phyloP scores from a whole-genome alignment of 768 basidiomycete species.

The Leucosporidium creatinivorum region DNA sequence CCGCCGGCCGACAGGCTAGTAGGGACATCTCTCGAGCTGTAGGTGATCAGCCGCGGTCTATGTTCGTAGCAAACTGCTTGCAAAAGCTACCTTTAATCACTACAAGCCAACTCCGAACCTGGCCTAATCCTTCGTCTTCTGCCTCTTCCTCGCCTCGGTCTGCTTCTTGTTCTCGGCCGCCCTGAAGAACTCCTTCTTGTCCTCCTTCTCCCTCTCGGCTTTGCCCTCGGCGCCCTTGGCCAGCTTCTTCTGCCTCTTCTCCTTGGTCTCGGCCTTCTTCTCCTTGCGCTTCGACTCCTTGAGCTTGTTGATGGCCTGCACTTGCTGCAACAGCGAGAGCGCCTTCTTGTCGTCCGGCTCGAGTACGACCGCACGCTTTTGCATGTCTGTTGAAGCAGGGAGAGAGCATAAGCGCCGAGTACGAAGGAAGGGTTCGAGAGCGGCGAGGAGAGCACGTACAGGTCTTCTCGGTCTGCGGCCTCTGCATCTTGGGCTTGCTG shows the following conservation, averaged over 20 bases:
- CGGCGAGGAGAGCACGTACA: conserved; percentile 12
- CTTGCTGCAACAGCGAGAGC: conserved; percentile 83
- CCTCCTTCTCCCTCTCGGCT: conserved; percentile 25
- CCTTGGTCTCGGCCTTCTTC: conserved; percentile 76
- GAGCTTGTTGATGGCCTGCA: conserved; percentile 82
- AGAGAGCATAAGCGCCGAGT: background rate
- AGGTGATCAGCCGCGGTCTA: too few relatives aligned
- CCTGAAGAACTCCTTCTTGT: conserved; percentile 23
- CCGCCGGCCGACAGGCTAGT: too few relatives aligned
- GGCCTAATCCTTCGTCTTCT: background rate
- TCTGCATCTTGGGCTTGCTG: conserved; percentile 79
- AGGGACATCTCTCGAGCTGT: too few relatives aligned
- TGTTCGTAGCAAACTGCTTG: too few relatives aligned
- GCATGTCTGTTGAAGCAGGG: conserved; percentile 50
- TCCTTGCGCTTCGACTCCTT: conserved; percentile 68
- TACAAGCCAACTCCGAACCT: background rate
- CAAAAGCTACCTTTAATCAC: too few relatives aligned
- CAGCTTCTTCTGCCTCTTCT: conserved; percentile 58
- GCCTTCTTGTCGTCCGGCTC: conserved; percentile 94
- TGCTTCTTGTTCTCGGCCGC: conserved; percentile 1
- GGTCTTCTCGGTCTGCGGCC: conserved; percentile 51
- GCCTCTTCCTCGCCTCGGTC: background rate
- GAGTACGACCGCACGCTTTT: conserved; percentile 89
- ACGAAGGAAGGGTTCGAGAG: too few relatives aligned
- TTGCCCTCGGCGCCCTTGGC: conserved; percentile 48